Percentiles rank a stretch among this genome's conserved stretches.
Evolutionary conservation across 106 monocot genomes (phyloP).

Genomic region (Dendrobium catenatum): DNA sequence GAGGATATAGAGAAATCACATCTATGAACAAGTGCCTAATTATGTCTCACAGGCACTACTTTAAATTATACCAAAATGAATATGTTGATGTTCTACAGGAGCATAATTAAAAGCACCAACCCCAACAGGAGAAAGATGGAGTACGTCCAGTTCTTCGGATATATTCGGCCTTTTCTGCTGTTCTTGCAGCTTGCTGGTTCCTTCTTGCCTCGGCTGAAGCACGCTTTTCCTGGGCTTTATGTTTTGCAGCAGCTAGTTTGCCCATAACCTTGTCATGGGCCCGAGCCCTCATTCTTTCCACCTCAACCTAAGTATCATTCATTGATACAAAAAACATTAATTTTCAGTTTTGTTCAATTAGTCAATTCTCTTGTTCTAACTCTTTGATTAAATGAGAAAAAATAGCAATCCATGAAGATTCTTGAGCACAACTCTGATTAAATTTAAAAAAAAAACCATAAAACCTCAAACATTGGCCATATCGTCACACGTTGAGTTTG

Average conservation of each 20-base stretch:
- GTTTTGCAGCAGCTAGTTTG: constrained; percentile 37
- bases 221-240: constrained; percentile 49
- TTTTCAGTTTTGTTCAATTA: neutral
- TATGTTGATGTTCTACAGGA: neutral
- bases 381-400: neutral
- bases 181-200: constrained; percentile 39
- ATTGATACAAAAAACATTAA: neutral
- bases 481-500: too few relatives aligned
- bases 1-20: neutral
- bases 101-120: constrained; percentile 31
- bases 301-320: constrained; percentile 27
- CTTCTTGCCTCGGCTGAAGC: constrained; percentile 43
- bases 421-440: neutral
- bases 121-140: constrained; percentile 46
- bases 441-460: too few relatives aligned
- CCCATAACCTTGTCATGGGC: constrained; percentile 49
- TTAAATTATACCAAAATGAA: neutral
- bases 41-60: neutral
- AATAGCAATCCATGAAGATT: neutral
- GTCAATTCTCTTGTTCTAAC: neutral
- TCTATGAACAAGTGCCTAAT: constrained; percentile 1
- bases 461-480: too few relatives aligned
- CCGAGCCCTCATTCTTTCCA: constrained; percentile 48
- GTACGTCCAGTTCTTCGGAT: constrained; percentile 45
- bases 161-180: constrained; percentile 33